phyloP scores from a whole-genome alignment of 1,284 basidiomycete genomes.

The Cryptococcus maquisensis region DNA sequence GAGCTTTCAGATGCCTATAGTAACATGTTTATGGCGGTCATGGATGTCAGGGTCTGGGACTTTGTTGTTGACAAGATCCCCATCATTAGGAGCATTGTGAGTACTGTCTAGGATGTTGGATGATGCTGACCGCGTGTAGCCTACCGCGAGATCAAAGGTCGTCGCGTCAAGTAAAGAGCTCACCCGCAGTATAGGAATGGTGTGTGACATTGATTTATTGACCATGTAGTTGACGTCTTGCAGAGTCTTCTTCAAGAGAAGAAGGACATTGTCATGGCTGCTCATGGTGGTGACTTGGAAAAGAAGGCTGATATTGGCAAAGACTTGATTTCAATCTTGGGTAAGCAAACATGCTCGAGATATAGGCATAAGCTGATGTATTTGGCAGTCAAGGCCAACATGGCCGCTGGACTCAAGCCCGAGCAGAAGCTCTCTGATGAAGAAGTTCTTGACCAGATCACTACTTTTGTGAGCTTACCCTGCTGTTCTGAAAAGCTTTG shows the following conservation, averaged over 20 bases:
- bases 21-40: constrained; percentile 27
- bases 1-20: constrained; percentile 37
- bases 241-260: constrained; percentile 56
- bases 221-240: neutral
- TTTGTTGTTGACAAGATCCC: constrained; percentile 62
- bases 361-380: neutral
- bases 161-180: constrained; percentile 50
- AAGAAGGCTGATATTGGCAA: constrained; percentile 52
- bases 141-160: constrained; percentile 43
- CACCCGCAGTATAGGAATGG: constrained; percentile 57
- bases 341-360: constrained; percentile 44
- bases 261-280: constrained; percentile 43
- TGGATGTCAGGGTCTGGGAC: constrained; percentile 53
- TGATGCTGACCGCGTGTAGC: constrained; percentile 12
- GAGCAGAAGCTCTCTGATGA: constrained; percentile 59
- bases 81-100: constrained; percentile 56
- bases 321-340: constrained; percentile 51
- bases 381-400: constrained; percentile 58
- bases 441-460: constrained; percentile 70
- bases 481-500: neutral
- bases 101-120: constrained; percentile 32
- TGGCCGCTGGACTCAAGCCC: constrained; percentile 54
- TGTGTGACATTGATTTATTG: constrained; percentile 11
- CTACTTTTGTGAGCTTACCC: constrained; percentile 59
- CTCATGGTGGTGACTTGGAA: constrained; percentile 38